A percentile compares a stretch with the other conserved stretches of the same genome.
Conservation (phyloP, 2,329 filamentous ascomycete species). For the Neofusicoccum kwambonambiense region DNA sequence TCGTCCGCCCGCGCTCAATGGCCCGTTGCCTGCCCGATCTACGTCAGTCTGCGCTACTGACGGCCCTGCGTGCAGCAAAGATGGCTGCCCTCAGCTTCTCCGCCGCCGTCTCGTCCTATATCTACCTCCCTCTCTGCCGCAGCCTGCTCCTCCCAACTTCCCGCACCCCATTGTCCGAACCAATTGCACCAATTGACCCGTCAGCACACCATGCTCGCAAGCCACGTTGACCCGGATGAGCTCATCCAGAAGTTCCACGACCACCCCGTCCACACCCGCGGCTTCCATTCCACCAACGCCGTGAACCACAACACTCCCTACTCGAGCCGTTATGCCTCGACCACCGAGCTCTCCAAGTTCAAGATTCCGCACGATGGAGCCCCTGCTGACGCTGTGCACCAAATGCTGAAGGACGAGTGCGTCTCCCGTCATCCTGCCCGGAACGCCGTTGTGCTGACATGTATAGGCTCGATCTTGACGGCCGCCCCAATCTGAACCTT, state of each 20-base stretch:
- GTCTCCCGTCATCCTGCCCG: background rate
- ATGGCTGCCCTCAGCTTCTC: background rate
- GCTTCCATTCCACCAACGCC: constrained; percentile 37
- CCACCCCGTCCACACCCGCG: constrained; percentile 40
- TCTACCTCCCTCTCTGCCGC: background rate
- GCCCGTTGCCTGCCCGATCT: background rate
- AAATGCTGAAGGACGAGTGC: constrained; percentile 52
- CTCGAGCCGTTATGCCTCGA: constrained; percentile 56
- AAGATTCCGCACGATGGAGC: constrained; percentile 57
- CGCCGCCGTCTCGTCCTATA: background rate
- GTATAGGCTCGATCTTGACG: constrained; percentile 57
- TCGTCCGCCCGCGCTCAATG: background rate
- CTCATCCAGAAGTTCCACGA: constrained; percentile 55
- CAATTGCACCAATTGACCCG: background rate
- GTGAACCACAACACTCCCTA: constrained; percentile 58
- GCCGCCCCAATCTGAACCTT: constrained; percentile 66
- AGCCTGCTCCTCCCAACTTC: background rate
- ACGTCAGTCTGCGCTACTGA: background rate
- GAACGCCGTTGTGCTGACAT: background rate
- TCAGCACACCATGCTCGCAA: constrained; percentile 10
- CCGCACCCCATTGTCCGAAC: background rate
- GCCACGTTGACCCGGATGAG: constrained; percentile 53
- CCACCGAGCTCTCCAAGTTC: constrained; percentile 60
- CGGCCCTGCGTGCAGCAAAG: background rate
- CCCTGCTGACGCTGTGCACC: constrained; percentile 62